Conservation (phyloP, 2,329 filamentous ascomycete species). For the Camptophora hylomeconis region DNA sequence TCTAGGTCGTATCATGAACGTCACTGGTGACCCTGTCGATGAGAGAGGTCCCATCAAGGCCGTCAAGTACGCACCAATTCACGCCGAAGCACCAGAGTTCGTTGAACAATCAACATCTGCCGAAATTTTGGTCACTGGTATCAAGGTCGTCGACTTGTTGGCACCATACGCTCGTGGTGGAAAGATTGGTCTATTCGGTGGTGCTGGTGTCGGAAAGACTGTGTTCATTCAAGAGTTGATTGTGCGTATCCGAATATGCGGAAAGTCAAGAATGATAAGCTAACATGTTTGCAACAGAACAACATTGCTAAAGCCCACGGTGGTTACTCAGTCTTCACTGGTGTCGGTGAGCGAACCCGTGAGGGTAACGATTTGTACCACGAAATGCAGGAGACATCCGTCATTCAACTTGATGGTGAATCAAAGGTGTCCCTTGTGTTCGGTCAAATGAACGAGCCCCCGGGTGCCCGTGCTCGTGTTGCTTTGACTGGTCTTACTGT, state of each 20-base stretch:
- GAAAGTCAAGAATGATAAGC: too few relatives aligned
- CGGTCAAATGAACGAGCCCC: conserved; percentile 99
- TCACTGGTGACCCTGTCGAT: conserved; percentile 99
- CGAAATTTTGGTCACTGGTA: conserved; percentile 96
- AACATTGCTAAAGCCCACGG: conserved; percentile 99
- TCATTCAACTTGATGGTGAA: conserved; percentile 98
- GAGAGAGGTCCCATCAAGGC: conserved; percentile 97
- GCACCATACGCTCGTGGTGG: conserved; percentile 99
- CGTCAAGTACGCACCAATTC: conserved; percentile 76
- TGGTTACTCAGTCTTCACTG: conserved; percentile 99
- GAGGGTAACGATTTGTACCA: conserved; percentile 99
- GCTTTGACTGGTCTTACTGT: conserved; percentile 66
- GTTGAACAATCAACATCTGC: conserved; percentile 90
- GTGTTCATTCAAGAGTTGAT: conserved; percentile 99
- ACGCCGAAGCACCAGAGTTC: conserved; percentile 87
- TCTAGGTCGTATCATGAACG: conserved; percentile 99
- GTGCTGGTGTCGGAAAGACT: conserved; percentile 99
- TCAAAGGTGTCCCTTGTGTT: conserved; percentile 99
- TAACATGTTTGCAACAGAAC: conserved; percentile 51
- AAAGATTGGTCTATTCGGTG: conserved; percentile 99
- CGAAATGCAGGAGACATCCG: conserved; percentile 99
- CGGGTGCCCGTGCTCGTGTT: conserved; percentile 98
- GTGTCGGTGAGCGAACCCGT: conserved; percentile 99
- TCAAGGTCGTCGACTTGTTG: conserved; percentile 99
- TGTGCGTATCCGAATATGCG: too few relatives aligned